These are phyloP conservation scores for Vitis hybrid DNA, from an alignment of 177 flowering plant genomes.

Conservation along the genomic window DNA sequence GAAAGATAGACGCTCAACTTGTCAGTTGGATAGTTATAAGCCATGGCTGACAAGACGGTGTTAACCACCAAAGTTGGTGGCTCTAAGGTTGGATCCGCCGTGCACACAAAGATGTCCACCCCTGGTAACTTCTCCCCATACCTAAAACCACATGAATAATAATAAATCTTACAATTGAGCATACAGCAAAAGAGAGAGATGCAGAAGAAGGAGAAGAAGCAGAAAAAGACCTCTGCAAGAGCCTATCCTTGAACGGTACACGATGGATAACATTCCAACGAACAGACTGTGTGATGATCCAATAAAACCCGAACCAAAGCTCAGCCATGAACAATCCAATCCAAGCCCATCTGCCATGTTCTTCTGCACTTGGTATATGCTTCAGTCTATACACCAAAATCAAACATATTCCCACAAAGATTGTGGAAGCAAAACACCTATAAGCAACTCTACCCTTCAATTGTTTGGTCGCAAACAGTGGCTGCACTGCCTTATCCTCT, in stretches of 20 bases:
- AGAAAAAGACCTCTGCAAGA: slow-evolving; percentile 16
- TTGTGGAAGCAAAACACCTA: slow-evolving; percentile 14
- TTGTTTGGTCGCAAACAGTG: slow-evolving; percentile 24
- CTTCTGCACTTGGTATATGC: slow-evolving; percentile 21
- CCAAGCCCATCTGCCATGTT: slow-evolving; percentile 35
- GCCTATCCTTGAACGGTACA: slow-evolving; percentile 22
- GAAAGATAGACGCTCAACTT: slow-evolving; percentile 34
- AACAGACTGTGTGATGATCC: slow-evolving; percentile 24
- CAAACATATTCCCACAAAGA: slow-evolving; percentile 19
- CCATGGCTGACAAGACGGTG: slow-evolving; percentile 32
- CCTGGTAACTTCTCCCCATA: slow-evolving; percentile 24
- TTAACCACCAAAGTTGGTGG: slow-evolving; percentile 36
- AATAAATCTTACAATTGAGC: no score
- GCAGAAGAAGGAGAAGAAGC: background rate
- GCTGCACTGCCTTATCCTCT: background rate
- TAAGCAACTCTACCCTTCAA: slow-evolving; percentile 17
- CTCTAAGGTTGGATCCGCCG: slow-evolving; percentile 35
- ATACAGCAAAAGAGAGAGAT: no score
- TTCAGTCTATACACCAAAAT: slow-evolving; percentile 27
- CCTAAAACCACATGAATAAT: background rate
- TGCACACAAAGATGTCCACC: slow-evolving; percentile 37
- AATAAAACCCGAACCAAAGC: slow-evolving; percentile 19
- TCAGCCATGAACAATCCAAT: slow-evolving; percentile 21
- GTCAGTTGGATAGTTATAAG: slow-evolving; percentile 30
- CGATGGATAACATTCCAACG: slow-evolving; percentile 17